Evolutionary conservation across 2,329 filamentous ascomycete genomes (phyloP), one percentile per base, ranked within the genome.

Genomic region (Sporothrix euskadiensis): DNA sequence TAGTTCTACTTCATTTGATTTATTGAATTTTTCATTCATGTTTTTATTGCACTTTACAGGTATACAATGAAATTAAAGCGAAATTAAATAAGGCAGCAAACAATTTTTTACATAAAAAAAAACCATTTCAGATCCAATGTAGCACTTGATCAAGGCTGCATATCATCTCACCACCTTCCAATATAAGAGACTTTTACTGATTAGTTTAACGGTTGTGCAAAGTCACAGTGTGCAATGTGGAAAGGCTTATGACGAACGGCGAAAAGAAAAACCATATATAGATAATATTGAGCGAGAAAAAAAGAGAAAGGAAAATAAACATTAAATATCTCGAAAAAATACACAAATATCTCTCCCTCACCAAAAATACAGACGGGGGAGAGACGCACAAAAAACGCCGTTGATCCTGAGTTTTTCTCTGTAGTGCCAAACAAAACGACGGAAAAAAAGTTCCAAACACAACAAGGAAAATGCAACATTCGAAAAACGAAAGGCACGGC

Each of bases 241-340:
- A 56, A 12, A 56, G 4, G 22, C 9, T 56, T 30, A 8, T 10
- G n/a, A 22, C 39, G 10, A 41, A 22, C 57, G 39, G 47, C 30
- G 39, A 49, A 49, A 52, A 35, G 8, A 14, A 68, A 32, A 68
- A 14, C 22, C 41, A 35, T 52, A 68, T 68, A 68, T 52, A 68
- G 14, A 47, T 14, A 44, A 12, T n/a, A 30, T 52, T 49, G 26
- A 35, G 16, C 44, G n/a, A 44, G 10, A 22, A 63, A 63, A 63
- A 63, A 39, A 9, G 35, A 22, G 14, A 19, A 39, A 61, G 35
- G 35, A 39, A 8, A 63, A 41, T 7, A 68, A 35, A 44, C 22
- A 68, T 68, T 68, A 68, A 68, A 49, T 68, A 68, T 32, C 26
- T 49, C 44, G 44, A 10, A 44, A 22, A 68, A 68, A 68, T 54